Conservation (phyloP, 2,329 filamentous ascomycete genomes). For the Fusarium luffae region DNA sequence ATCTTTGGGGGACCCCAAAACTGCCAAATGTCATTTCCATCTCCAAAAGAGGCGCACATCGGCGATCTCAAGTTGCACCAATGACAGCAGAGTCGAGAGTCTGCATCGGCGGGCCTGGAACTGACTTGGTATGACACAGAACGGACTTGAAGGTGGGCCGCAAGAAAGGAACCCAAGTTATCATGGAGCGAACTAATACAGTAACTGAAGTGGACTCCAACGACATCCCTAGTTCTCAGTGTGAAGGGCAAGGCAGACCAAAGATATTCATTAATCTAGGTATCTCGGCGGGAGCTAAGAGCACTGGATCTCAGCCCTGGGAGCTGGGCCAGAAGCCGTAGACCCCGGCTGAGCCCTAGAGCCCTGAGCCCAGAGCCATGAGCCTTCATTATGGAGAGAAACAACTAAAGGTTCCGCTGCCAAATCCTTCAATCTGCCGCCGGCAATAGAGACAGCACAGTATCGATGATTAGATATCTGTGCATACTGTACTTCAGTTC, state of each 20-base stretch:
- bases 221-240: neutral
- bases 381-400: conserved; percentile 19
- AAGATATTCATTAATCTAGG: neutral
- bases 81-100: neutral
- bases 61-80: conserved; percentile 5
- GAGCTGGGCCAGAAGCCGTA: conserved; percentile 14
- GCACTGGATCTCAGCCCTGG: conserved; percentile 1
- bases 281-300: conserved; percentile 22
- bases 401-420: neutral
- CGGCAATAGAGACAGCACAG: conserved; percentile 22
- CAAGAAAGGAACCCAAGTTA: neutral
- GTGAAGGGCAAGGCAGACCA: neutral
- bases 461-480: neutral
- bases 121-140: conserved; percentile 12
- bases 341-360: conserved; percentile 12
- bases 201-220: neutral
- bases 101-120: conserved; percentile 1
- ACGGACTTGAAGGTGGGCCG: conserved; percentile 5
- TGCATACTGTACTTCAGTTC: conserved; percentile 39
- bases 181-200: neutral
- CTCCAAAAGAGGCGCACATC: conserved; percentile 1
- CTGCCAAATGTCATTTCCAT: conserved; percentile 2
- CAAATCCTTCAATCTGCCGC: conserved; percentile 19
- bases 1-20: conserved; percentile 24
- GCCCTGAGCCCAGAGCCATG: conserved; percentile 11